Evolutionary conservation across 2,329 filamentous ascomycete genomes (phyloP), one percentile per base, ranked within the genome.

Genomic region (Colletotrichum higginsianum): DNA sequence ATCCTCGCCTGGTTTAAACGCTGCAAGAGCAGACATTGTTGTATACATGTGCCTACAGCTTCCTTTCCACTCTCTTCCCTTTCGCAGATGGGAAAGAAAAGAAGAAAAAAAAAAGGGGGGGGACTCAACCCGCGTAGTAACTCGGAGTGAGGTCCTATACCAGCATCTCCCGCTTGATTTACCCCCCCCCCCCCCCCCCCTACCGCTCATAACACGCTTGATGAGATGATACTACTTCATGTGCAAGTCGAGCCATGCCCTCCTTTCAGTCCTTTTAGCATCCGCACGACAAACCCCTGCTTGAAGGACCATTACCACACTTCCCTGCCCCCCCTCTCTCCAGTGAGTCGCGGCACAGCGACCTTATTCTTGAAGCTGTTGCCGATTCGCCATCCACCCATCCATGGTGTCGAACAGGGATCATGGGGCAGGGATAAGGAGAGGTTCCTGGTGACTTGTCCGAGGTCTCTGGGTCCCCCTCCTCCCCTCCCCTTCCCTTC

Each of bases 351-450:
- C 72, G 65, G 72, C 69, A 68, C 64, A 60, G 61, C 63, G 65
- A 72, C 69, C 64, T 73, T 68, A 74, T 72, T 71, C 61, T 70
- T 61, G 65, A 66, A 53, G 57, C 55, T 66, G 69, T 52, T 73
- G 72, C 70, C 72, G 65, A 73, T 74, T 73, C 65, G 72, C 72
- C 72, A 68, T 74, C 30, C 61, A 70, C 61, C 44, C 38, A 71
- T 52, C 64, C 61, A 65, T 61, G 66, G 57, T 52, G 61, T 73
- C 60, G 46, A 21, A 55, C 73, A 71, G 49, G 73, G 73, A 57
- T 74, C 73, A 73, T 61, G 71, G 71, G 58, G 61, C 21, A 30
- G 30, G 30, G 30, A 4, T 30, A 7, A 1, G 26, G 13, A 21
- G 46, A 30, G 30, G 52, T 61, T 70, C 66, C 57, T 63, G 61